Conservation (phyloP, 2,329 filamentous ascomycete species). For the Paracoccidioides brasiliensis region DNA sequence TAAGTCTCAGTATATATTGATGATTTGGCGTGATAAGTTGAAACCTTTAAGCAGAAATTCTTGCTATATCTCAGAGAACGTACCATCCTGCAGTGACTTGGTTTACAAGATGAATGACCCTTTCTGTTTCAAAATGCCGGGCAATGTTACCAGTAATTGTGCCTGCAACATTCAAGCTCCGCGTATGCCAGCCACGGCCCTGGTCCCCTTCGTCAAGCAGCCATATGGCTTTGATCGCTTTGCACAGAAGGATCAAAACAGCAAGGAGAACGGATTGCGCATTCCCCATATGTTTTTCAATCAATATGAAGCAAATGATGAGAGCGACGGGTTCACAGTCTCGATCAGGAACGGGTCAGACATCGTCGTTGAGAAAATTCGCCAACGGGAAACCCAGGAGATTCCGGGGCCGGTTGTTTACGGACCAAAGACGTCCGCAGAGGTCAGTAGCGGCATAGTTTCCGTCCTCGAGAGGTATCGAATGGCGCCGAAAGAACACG, state of each 20-base stretch:
- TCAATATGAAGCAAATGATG: not conserved
- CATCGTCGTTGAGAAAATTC: not conserved
- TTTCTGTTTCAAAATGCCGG: not conserved
- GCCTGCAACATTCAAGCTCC: not conserved
- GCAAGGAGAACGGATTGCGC: not conserved
- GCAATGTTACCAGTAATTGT: not conserved
- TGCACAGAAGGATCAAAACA: not conserved
- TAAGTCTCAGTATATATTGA: not conserved
- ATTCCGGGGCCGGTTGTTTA: not conserved
- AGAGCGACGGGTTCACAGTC: not conserved
- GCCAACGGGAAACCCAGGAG: not conserved
- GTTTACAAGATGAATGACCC: not conserved
- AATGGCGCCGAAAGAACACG: not conserved
- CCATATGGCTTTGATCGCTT: not conserved
- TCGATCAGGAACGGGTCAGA: not conserved
- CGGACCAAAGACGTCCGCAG: not conserved
- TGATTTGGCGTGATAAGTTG: not conserved
- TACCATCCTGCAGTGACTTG: not conserved
- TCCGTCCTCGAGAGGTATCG: constrained; percentile 3
- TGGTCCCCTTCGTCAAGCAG: not conserved
- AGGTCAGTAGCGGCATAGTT: constrained; percentile 2
- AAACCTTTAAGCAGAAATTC: not conserved
- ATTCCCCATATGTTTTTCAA: not conserved
- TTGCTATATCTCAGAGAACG: not conserved
- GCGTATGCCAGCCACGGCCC: not conserved